These are phyloP conservation scores for Monosporascus sp. DNA, from an alignment of 2,329 filamentous ascomycete genomes.

Conservation along the genomic window DNA sequence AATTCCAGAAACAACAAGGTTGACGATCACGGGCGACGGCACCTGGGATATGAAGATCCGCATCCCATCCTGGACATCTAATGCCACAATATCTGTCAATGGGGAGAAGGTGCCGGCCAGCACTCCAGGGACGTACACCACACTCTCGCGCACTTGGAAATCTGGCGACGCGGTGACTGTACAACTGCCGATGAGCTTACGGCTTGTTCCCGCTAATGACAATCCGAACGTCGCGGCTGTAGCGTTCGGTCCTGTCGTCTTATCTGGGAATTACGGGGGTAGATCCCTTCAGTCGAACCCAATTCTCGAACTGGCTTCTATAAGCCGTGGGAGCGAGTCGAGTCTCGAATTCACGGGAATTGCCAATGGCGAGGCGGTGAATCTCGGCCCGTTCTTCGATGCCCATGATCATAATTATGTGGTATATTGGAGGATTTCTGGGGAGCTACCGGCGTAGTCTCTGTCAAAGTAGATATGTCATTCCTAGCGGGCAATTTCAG, in stretches of 20 bases:
- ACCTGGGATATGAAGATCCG: slow-evolving; percentile 33
- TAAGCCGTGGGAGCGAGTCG: slow-evolving; percentile 17
- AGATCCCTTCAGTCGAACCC: slow-evolving; percentile 20
- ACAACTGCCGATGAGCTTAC: slow-evolving; percentile 40
- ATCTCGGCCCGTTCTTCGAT: slow-evolving; percentile 35
- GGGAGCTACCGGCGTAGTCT: background rate
- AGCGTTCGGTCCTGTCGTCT: slow-evolving; percentile 41
- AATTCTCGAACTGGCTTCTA: slow-evolving; percentile 23
- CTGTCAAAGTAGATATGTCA: no score
- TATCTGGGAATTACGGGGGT: slow-evolving; percentile 41
- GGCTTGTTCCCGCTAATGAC: slow-evolving; percentile 42
- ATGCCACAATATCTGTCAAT: slow-evolving; percentile 37
- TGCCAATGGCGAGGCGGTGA: slow-evolving; percentile 24
- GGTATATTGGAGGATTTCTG: slow-evolving; percentile 32
- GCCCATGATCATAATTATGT: slow-evolving; percentile 38
- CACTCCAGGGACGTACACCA: slow-evolving; percentile 36
- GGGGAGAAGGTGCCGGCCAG: slow-evolving; percentile 23
- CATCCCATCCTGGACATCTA: slow-evolving; percentile 41
- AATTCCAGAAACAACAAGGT: slow-evolving; percentile 28
- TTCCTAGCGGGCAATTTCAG: no score
- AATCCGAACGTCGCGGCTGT: slow-evolving; percentile 37
- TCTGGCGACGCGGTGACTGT: slow-evolving; percentile 38
- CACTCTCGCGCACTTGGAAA: slow-evolving; percentile 36
- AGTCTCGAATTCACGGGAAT: slow-evolving; percentile 29
- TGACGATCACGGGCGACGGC: slow-evolving; percentile 32